phyloP scores from a whole-genome alignment of 768 basidiomycete species.

The Chalciporus piperatus region DNA sequence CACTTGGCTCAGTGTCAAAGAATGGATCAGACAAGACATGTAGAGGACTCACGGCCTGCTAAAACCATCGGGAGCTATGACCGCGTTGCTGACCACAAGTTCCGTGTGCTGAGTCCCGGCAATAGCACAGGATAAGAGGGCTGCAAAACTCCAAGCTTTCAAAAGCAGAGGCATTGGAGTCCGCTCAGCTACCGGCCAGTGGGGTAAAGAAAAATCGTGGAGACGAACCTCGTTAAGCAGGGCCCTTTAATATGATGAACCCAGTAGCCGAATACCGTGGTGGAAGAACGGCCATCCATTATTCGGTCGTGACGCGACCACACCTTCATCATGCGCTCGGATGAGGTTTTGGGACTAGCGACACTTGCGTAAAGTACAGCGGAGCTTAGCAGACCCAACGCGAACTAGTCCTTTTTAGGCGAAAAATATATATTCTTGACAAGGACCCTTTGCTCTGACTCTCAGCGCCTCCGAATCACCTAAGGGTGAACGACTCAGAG shows the following conservation, averaged over 20 bases:
- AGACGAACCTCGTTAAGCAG: not conserved
- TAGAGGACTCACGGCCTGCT: conserved; percentile 23
- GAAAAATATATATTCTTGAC: not conserved
- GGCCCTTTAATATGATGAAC: not conserved
- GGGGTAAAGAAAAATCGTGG: not conserved
- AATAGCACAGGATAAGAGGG: conserved; percentile 5
- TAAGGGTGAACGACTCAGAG: no score
- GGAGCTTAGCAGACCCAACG: no score
- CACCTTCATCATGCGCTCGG: not conserved
- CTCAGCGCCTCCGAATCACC: no score
- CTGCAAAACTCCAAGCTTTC: conserved; percentile 5
- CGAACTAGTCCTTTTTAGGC: not conserved
- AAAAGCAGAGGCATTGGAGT: conserved; percentile 11
- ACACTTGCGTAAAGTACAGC: not conserved
- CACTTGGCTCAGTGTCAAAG: conserved; percentile 18
- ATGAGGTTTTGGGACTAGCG: not conserved
- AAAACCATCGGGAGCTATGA: conserved; percentile 44
- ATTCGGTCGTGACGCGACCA: conserved; percentile 2
- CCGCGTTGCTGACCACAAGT: conserved; percentile 38
- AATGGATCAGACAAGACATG: not conserved
- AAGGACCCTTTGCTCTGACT: no score
- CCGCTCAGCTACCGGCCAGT: not conserved
- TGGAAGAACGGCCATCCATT: not conserved
- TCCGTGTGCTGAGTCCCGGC: conserved; percentile 18
- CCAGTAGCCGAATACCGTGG: not conserved